Percentiles rank a stretch among this genome's conserved stretches.
phyloP scores from a whole-genome alignment of 1,284 basidiomycete species.

The Vanrija humicola region DNA sequence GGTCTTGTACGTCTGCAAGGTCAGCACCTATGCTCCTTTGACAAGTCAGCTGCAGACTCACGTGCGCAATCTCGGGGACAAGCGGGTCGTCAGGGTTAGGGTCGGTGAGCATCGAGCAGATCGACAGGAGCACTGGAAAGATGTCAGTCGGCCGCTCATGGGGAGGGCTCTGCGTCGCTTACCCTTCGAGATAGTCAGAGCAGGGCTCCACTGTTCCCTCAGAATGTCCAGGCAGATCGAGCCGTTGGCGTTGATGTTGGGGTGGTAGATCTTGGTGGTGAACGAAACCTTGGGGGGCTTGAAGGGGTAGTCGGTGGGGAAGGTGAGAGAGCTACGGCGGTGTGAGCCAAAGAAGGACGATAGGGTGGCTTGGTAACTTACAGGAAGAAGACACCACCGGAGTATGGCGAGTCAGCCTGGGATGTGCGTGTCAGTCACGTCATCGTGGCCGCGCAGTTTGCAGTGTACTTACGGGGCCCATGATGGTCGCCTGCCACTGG shows the following conservation, averaged over 20 bases:
- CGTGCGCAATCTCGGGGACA: slow-evolving; percentile 57
- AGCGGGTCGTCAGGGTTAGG: slow-evolving; percentile 94
- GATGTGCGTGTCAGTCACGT: slow-evolving; percentile 1
- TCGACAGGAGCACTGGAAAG: slow-evolving; percentile 74
- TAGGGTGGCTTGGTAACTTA: slow-evolving; percentile 41
- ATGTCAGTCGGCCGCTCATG: background rate
- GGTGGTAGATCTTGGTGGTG: slow-evolving; percentile 75
- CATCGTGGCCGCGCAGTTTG: too few species aligned
- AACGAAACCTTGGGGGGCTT: slow-evolving; percentile 99
- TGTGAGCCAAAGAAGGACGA: background rate
- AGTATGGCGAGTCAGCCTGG: slow-evolving; percentile 89
- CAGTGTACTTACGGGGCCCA: slow-evolving; percentile 75
- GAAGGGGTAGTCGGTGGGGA: slow-evolving; percentile 83
- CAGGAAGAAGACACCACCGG: slow-evolving; percentile 95
- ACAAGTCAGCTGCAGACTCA: slow-evolving; percentile 22
- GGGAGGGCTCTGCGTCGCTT: slow-evolving; percentile 23
- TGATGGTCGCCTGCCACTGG: slow-evolving; percentile 96
- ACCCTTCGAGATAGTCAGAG: slow-evolving; percentile 98
- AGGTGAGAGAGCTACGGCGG: slow-evolving; percentile 46
- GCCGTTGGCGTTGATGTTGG: slow-evolving; percentile 66
- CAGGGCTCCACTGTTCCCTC: slow-evolving; percentile 96
- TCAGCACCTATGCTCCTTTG: background rate
- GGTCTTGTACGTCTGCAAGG: slow-evolving; percentile 81
- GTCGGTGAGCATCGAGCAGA: slow-evolving; percentile 95
- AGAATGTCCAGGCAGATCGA: slow-evolving; percentile 98